Conservation (phyloP, 2,329 filamentous ascomycete species). For the Emydomyces testavorans region DNA sequence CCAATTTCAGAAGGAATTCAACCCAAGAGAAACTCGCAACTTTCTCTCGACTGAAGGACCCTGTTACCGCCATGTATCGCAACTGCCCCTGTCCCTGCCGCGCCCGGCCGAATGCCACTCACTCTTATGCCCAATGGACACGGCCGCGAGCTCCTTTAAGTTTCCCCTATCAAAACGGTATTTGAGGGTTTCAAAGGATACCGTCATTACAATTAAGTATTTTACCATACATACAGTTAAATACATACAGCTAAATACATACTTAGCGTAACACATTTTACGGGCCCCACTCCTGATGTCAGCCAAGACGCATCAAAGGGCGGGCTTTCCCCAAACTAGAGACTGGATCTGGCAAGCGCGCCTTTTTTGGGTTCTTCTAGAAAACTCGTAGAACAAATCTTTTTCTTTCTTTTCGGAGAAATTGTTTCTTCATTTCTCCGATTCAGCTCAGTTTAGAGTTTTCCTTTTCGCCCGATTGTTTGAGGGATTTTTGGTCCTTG, state of each 20-base stretch:
- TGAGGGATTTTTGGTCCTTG: slow-evolving; percentile 5
- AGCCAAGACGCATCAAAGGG: slow-evolving; percentile 1
- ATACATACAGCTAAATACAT: no score
- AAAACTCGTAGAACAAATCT: slow-evolving; percentile 1
- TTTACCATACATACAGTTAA: neutral
- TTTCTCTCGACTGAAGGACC: neutral
- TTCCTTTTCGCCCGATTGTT: slow-evolving; percentile 1
- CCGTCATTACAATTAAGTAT: neutral
- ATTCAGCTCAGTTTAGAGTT: neutral
- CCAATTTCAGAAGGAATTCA: no score
- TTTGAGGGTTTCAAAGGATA: neutral
- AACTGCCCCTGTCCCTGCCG: neutral
- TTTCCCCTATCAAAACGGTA: neutral
- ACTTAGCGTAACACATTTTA: no score
- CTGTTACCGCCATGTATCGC: neutral
- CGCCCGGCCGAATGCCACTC: neutral
- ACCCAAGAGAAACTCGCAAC: no score
- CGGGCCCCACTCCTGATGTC: slow-evolving; percentile 4
- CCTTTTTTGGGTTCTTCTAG: slow-evolving; percentile 1
- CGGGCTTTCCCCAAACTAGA: neutral
- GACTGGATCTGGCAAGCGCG: neutral
- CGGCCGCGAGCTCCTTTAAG: slow-evolving; percentile 3
- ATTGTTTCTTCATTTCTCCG: neutral
- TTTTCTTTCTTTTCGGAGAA: neutral
- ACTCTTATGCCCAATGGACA: neutral